Evolutionary conservation across 2,329 filamentous ascomycete species (phyloP).

Genomic region (Leptographium radiaticola): DNA sequence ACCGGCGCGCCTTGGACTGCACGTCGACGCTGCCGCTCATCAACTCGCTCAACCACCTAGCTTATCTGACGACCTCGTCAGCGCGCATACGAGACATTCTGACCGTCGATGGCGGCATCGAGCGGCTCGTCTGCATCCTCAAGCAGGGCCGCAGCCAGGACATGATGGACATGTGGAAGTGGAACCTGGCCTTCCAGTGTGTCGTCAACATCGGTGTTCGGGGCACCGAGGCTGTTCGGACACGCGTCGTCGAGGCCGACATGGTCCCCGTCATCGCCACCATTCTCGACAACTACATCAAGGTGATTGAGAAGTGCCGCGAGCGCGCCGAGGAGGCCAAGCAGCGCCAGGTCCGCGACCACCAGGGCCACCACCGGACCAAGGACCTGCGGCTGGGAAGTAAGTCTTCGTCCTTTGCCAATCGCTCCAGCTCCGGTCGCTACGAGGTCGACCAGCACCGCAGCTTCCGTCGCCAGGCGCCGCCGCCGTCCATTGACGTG

Average conservation of each 20-base stretch:
- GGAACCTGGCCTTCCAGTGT: conserved; percentile 97
- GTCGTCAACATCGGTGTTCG: conserved; percentile 97
- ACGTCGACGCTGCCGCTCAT: conserved; percentile 95
- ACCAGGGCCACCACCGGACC: conserved; percentile 35
- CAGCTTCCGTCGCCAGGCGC: conserved; percentile 58
- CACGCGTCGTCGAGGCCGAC: conserved; percentile 91
- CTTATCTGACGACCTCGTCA: conserved; percentile 95
- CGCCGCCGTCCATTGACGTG: conserved; percentile 74
- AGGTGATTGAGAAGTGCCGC: conserved; percentile 83
- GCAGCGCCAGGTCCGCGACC: conserved; percentile 47
- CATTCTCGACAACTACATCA: conserved; percentile 96
- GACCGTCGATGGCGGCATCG: conserved; percentile 96
- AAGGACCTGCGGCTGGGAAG: conserved; percentile 34
- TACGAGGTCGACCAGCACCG: conserved; percentile 35
- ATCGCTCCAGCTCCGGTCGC: conserved; percentile 23
- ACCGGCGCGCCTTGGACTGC: conserved; percentile 92
- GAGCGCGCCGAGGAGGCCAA: conserved; percentile 78
- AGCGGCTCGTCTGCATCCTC: conserved; percentile 90
- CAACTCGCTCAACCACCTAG: conserved; percentile 97
- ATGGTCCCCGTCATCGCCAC: conserved; percentile 99
- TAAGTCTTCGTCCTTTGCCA: conserved; percentile 40
- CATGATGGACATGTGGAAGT: conserved; percentile 99
- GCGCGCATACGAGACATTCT: conserved; percentile 95
- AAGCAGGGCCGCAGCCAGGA: conserved; percentile 96
- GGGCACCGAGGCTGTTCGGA: conserved; percentile 86